These are phyloP conservation scores for Eucalyptus regnans DNA, from an alignment of 345 rosid species.

Conservation along the genomic window DNA sequence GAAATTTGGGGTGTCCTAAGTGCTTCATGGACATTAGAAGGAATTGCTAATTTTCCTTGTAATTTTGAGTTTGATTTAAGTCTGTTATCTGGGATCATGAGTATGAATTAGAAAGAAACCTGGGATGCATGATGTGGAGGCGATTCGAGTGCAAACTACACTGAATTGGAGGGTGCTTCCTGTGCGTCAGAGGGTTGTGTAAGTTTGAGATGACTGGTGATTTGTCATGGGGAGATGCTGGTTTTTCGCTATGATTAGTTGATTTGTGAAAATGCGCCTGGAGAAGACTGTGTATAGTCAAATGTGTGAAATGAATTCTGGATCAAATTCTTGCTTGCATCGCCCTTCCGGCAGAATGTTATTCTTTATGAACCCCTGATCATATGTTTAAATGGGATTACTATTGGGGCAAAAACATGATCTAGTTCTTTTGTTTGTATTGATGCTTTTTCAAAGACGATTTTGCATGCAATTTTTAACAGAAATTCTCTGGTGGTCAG, in stretches of 20 bases:
- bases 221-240: not conserved
- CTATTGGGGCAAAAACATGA: not conserved
- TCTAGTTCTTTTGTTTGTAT: not conserved
- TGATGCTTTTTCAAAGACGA: not conserved
- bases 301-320: not conserved
- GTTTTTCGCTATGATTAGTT: not conserved
- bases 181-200: not conserved
- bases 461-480: not conserved
- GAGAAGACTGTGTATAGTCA: not conserved
- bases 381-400: not conserved
- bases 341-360: not conserved
- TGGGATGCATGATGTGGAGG: not conserved
- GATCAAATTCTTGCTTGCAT: not conserved
- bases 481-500: not conserved
- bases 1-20: not conserved
- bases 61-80: not conserved
- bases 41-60: not conserved
- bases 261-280: not conserved
- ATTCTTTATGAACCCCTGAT: not conserved
- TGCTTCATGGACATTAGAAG: not conserved
- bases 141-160: not conserved
- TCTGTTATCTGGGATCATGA: not conserved
- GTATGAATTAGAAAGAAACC: not conserved
- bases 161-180: not conserved
- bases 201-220: not conserved